Percentiles rank a stretch among this genome's conserved stretches.
Evolutionary conservation across 1,284 basidiomycete species (phyloP).

Genomic region (Mycena citricolor): DNA sequence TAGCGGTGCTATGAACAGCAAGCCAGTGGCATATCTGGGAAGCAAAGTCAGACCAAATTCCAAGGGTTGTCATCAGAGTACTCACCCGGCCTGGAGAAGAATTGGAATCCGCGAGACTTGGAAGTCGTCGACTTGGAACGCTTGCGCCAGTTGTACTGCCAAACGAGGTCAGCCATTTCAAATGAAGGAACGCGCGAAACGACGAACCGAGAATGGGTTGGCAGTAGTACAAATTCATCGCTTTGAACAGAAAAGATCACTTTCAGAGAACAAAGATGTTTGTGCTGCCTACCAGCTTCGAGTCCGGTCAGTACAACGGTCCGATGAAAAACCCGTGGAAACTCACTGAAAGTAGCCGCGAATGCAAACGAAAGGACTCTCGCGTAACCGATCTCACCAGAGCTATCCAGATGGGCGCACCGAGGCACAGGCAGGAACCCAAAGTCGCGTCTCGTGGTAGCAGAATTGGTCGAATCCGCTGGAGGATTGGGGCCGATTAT

Average conservation of each 20-base stretch:
- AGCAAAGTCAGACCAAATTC: not conserved
- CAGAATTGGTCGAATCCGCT: no score
- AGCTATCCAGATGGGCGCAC: slow-evolving; percentile 51
- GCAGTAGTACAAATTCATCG: slow-evolving; percentile 69
- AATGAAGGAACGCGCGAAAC: no score
- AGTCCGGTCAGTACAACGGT: no score
- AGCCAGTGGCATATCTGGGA: slow-evolving; percentile 53
- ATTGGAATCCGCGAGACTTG: slow-evolving; percentile 44
- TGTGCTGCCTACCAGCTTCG: not conserved
- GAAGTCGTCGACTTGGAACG: slow-evolving; percentile 56
- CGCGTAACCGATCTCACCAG: slow-evolving; percentile 53
- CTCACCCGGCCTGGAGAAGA: slow-evolving; percentile 14
- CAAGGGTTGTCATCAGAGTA: not conserved
- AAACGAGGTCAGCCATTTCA: no score
- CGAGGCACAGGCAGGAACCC: slow-evolving; percentile 64
- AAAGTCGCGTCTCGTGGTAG: no score
- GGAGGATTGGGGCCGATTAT: no score
- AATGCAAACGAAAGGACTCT: slow-evolving; percentile 65
- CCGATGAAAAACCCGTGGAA: no score
- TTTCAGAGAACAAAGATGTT: not conserved
- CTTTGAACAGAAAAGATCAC: slow-evolving; percentile 25
- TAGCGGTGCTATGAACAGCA: slow-evolving; percentile 61
- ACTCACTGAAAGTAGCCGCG: slow-evolving; percentile 55
- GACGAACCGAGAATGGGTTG: slow-evolving; percentile 74
- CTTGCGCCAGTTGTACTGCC: slow-evolving; percentile 49